Evolutionary conservation across 2,329 filamentous ascomycete genomes (phyloP).

Genomic region (Albophoma yamanashiensis): DNA sequence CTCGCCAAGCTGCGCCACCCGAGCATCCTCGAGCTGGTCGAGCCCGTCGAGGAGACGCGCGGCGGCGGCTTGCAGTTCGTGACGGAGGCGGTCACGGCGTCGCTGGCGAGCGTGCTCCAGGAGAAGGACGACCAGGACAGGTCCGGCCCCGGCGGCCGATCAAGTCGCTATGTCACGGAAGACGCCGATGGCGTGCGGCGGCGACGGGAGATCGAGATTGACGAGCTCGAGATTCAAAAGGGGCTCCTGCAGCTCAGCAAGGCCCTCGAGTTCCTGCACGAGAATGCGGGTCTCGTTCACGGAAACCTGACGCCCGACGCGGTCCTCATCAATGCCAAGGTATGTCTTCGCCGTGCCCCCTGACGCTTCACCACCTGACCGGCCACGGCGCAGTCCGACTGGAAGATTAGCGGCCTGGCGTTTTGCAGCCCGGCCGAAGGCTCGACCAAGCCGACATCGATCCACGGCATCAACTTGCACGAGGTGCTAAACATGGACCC

Average conservation of each 20-base stretch:
- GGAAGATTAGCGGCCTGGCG: constrained; percentile 93
- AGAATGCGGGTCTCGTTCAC: constrained; percentile 88
- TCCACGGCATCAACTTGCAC: constrained; percentile 70
- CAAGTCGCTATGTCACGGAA: constrained; percentile 72
- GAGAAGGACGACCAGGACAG: constrained; percentile 86
- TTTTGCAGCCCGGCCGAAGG: constrained; percentile 77
- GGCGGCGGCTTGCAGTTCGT: constrained; percentile 91
- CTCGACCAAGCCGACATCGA: constrained; percentile 62
- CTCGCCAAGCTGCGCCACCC: constrained; percentile 84
- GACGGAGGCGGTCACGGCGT: constrained; percentile 82
- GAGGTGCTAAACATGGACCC: constrained; percentile 81
- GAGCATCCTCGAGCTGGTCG: constrained; percentile 81
- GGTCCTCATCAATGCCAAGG: constrained; percentile 89
- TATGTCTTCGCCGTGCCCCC: constrained; percentile 26
- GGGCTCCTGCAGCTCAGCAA: constrained; percentile 88
- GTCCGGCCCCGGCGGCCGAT: constrained; percentile 54
- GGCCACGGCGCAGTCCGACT: constrained; percentile 58
- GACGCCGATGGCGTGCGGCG: constrained; percentile 63
- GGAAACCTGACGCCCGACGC: constrained; percentile 91
- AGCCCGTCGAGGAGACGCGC: constrained; percentile 90
- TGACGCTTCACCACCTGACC: constrained; percentile 15
- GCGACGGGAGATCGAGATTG: constrained; percentile 79
- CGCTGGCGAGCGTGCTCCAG: constrained; percentile 67
- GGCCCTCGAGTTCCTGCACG: constrained; percentile 88
- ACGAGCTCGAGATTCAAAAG: constrained; percentile 96